Evolutionary conservation across 1,139 yeast genomes (phyloP).

Genomic region (Saccharomyces hybrid): DNA sequence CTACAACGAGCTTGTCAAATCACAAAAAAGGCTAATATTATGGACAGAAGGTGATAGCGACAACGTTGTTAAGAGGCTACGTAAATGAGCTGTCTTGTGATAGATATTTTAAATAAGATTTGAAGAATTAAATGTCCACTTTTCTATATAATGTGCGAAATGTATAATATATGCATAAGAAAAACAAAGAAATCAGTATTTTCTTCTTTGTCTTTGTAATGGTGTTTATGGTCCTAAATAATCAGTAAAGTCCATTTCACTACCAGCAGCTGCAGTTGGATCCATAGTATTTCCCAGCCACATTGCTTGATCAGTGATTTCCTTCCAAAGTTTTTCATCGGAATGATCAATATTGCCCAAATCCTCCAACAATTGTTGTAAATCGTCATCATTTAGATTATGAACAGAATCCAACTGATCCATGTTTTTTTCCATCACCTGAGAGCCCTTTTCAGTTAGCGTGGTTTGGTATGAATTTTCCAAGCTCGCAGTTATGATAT

Average conservation of each 20-base stretch:
- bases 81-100: slow-evolving; percentile 6
- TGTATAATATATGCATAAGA: neutral
- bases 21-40: slow-evolving; percentile 49
- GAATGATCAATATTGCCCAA: slow-evolving; percentile 31
- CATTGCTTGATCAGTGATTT: slow-evolving; percentile 64
- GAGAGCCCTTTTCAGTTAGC: slow-evolving; percentile 19
- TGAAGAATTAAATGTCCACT: neutral
- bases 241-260: slow-evolving; percentile 27
- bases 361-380: slow-evolving; percentile 27
- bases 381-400: slow-evolving; percentile 19
- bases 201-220: neutral
- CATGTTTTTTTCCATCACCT: slow-evolving; percentile 26
- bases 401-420: slow-evolving; percentile 24
- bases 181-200: neutral
- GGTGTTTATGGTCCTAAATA: slow-evolving; percentile 11
- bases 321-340: slow-evolving; percentile 67
- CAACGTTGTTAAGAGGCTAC: slow-evolving; percentile 39
- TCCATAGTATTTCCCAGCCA: slow-evolving; percentile 44
- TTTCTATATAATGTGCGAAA: neutral
- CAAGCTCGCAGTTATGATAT: slow-evolving; percentile 16
- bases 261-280: slow-evolving; percentile 24
- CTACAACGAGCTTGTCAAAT: slow-evolving; percentile 37
- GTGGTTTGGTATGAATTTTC: slow-evolving; percentile 15
- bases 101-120: neutral
- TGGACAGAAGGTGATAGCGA: slow-evolving; percentile 53